phyloP scores from a whole-genome alignment of 805 yeast species.

The Kodamaea sagamina region DNA sequence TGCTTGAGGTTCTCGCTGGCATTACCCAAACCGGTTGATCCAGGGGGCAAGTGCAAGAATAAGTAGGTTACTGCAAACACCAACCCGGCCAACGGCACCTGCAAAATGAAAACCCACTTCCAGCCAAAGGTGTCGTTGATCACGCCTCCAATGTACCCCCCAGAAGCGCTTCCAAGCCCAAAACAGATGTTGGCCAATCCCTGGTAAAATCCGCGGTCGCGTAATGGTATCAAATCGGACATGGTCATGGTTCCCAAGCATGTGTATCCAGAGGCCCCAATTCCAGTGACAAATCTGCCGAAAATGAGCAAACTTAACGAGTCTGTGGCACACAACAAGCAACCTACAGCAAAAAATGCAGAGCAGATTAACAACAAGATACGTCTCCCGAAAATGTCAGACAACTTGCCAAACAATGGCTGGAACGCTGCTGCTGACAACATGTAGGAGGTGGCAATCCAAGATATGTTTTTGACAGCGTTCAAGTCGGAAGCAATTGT shows the following conservation, averaged over 20 bases:
- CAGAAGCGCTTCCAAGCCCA: slow-evolving; percentile 63
- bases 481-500: slow-evolving; percentile 70
- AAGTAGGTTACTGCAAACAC: slow-evolving; percentile 40
- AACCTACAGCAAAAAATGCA: slow-evolving; percentile 55
- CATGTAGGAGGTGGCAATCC: slow-evolving; percentile 74
- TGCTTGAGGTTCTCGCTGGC: slow-evolving; percentile 46
- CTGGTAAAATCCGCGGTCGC: slow-evolving; percentile 79
- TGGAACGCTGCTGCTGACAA: slow-evolving; percentile 72
- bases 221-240: slow-evolving; percentile 73
- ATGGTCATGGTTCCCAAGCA: slow-evolving; percentile 73
- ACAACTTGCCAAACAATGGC: slow-evolving; percentile 69
- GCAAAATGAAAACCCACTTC: slow-evolving; percentile 42
- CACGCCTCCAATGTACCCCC: slow-evolving; percentile 53
- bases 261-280: slow-evolving; percentile 90
- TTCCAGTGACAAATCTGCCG: slow-evolving; percentile 75
- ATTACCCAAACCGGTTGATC: slow-evolving; percentile 58
- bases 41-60: slow-evolving; percentile 50
- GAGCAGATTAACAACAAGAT: slow-evolving; percentile 53
- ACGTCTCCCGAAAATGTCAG: slow-evolving; percentile 71
- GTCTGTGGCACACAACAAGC: slow-evolving; percentile 55
- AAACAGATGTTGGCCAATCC: slow-evolving; percentile 77
- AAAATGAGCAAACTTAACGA: slow-evolving; percentile 49
- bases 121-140: slow-evolving; percentile 59
- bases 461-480: slow-evolving; percentile 61
- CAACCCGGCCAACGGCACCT: slow-evolving; percentile 45